Base-by-base conservation (phyloP, 306 rosid species). In the Medicago ruthenica region DNA sequence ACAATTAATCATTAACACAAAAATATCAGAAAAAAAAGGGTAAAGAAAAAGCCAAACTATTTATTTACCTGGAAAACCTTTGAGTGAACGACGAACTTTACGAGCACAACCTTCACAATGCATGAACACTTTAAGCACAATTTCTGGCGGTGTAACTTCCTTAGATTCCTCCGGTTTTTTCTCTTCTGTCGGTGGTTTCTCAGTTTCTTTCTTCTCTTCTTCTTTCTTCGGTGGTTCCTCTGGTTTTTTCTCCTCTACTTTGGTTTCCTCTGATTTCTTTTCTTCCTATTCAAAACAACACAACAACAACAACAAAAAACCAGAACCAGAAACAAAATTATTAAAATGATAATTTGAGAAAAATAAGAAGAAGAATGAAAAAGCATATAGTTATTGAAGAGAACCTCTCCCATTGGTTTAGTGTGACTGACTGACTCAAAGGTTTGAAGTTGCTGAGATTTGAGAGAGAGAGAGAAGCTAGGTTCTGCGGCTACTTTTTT, bases 41-140 rank as follows among this genome's bases (percentile, higher is more conserved):
- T 6, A 17, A 18, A 65, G 3, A 65, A 6, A 8, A 61, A 7
- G 44, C 2, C 4, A 36, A 0, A 27, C 24, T 22, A 0, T 55
- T 55, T 22, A 0, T 55, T 55, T 57, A 94, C 98, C 98, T 81
- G 86, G 83, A 67, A 92, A 94, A 3, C 91, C 96, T 70, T 82
- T 88, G 63, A 94, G 97, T 18, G 93, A 85, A 7, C 95, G 85
- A 42, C 91, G 90, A 70, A 94, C 98, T 81, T 90, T 92, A 16
- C 96, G 92, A 27, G 98, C 98, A 77, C 98, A 94, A 4, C 97
- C 98, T 82, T 94, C 96, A 53, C 98, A 94, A 84, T 94, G 98
- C 98, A 94, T 94, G 88, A 70, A 90, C 8, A 92, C 98, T 75
- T 78, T 81, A 59, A 94, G 98, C 27, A 94, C 81, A 24, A 94